Conservation (phyloP, 208 protist species). For the Sergeia podlipaevii region DNA sequence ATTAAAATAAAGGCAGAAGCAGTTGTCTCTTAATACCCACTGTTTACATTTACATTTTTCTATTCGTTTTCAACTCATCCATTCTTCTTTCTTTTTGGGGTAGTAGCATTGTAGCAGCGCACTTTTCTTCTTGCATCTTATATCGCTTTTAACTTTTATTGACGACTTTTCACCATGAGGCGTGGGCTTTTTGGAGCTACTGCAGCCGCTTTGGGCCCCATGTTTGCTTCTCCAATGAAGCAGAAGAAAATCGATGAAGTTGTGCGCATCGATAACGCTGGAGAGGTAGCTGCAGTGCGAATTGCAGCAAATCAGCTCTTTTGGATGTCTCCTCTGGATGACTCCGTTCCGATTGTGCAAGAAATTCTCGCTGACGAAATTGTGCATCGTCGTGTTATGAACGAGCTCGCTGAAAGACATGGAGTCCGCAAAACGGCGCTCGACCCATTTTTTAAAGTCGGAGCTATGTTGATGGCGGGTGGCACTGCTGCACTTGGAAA, state of each 20-base stretch:
- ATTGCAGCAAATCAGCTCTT: constrained; percentile 73
- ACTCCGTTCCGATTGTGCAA: constrained; percentile 56
- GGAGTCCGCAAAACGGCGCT: constrained; percentile 52
- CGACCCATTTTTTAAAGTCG: constrained; percentile 71
- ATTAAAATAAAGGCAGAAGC: too few species aligned
- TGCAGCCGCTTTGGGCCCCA: constrained; percentile 9
- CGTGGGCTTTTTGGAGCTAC: neutral
- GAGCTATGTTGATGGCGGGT: constrained; percentile 67
- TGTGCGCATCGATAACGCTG: constrained; percentile 78
- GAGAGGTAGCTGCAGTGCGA: constrained; percentile 74
- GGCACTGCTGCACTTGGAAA: constrained; percentile 72
- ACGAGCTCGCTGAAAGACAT: constrained; percentile 63
- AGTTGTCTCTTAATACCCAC: too few species aligned
- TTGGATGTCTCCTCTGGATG: constrained; percentile 75
- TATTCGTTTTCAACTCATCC: too few species aligned
- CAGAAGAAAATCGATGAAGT: constrained; percentile 78
- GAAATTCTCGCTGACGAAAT: constrained; percentile 81
- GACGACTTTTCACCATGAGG: too few species aligned
- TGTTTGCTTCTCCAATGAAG: constrained; percentile 45
- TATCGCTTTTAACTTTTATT: too few species aligned
- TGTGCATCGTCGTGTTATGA: constrained; percentile 71
- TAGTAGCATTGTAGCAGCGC: too few species aligned
- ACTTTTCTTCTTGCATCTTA: too few species aligned
- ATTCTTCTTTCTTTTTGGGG: too few species aligned
- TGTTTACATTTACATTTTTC: too few species aligned